Percentiles rank a stretch among this genome's conserved stretches.
Conservation (phyloP, 192 early-diverging fungal species). For the Coemansia sp. region DNA sequence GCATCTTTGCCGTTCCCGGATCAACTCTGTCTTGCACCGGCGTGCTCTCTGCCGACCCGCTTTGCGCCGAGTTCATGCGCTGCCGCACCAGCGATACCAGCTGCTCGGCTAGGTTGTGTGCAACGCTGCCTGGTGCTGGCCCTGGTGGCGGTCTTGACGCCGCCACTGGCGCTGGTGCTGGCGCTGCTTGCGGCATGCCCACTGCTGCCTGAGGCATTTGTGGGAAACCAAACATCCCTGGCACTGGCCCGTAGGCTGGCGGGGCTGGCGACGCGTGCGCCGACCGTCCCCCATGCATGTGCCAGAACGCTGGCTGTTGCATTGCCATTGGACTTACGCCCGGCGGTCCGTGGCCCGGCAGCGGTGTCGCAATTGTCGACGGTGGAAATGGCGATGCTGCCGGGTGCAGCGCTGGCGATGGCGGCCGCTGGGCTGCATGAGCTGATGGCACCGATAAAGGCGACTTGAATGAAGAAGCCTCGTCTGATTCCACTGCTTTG, state of each 20-base stretch:
- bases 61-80: conserved; percentile 36
- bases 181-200: conserved; percentile 12
- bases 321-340: conserved; percentile 4
- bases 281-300: conserved; percentile 21
- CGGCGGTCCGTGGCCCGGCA: conserved; percentile 27
- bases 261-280: conserved; percentile 47
- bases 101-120: conserved; percentile 52
- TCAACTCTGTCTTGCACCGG: conserved; percentile 4
- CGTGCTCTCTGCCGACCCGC: conserved; percentile 1
- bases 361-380: conserved; percentile 46
- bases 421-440: conserved; percentile 15
- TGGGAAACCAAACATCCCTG: conserved; percentile 38
- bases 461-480: conserved; percentile 25
- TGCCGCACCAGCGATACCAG: conserved; percentile 49
- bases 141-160: neutral
- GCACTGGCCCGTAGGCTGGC: conserved; percentile 15
- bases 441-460: conserved; percentile 28
- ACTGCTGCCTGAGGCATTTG: conserved; percentile 21
- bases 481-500: neutral
- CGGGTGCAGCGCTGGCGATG: conserved; percentile 39
- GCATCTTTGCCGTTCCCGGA: conserved; percentile 15
- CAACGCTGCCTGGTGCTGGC: conserved; percentile 16
- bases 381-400: conserved; percentile 46
- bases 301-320: conserved; percentile 30
- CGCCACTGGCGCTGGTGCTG: conserved; percentile 1